Evolutionary conservation across 1,284 basidiomycete species (phyloP).

Genomic region (Rhodotorula sp.): DNA sequence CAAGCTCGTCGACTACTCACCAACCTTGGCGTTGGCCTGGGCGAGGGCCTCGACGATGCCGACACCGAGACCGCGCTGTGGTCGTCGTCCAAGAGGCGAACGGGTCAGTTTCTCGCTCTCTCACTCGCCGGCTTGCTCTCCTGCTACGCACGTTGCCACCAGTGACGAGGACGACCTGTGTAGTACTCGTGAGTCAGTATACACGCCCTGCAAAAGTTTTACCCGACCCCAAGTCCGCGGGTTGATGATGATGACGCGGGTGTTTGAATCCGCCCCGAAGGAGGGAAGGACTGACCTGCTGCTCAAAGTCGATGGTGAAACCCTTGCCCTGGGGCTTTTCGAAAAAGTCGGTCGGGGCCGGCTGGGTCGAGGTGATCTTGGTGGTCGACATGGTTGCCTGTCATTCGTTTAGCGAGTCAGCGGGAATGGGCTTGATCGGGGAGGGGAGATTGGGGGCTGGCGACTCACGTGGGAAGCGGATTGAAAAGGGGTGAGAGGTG

Average conservation of each 20-base stretch:
- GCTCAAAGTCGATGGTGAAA: slow-evolving; percentile 32
- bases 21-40: slow-evolving; percentile 51
- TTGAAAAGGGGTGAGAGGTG: not conserved
- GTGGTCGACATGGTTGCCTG: slow-evolving; percentile 18
- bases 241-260: not conserved
- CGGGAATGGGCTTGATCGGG: not conserved
- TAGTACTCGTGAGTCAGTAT: not conserved
- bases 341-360: slow-evolving; percentile 30
- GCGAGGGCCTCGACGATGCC: slow-evolving; percentile 55
- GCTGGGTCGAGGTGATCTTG: slow-evolving; percentile 22
- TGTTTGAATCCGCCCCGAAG: no score
- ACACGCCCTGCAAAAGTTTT: no score
- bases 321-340: slow-evolving; percentile 20
- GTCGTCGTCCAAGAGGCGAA: not conserved
- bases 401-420: not conserved
- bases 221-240: no score
- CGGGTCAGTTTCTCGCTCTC: no score
- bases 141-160: slow-evolving; percentile 14
- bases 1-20: slow-evolving; percentile 18
- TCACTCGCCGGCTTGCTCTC: no score
- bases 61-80: slow-evolving; percentile 53
- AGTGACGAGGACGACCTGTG: slow-evolving; percentile 28
- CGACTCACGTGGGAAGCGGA: not conserved
- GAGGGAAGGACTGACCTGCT: slow-evolving; percentile 22
- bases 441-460: not conserved